phyloP scores from a whole-genome alignment of 2,329 filamentous ascomycete genomes.

The Alternaria sp. region DNA sequence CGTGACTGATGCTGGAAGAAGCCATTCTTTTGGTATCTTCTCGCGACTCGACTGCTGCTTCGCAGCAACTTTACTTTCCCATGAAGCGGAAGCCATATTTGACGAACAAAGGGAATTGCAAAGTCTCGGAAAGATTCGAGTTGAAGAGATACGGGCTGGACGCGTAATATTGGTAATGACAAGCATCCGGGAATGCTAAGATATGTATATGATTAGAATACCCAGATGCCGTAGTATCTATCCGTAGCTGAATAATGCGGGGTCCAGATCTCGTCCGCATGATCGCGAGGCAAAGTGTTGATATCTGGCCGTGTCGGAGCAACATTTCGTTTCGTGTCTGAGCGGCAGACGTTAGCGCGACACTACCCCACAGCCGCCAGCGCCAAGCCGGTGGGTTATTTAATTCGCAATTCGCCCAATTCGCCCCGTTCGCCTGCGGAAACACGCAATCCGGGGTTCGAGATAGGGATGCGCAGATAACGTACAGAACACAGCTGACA shows the following conservation, averaged over 20 bases:
- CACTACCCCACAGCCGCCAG: neutral
- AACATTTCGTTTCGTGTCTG: neutral
- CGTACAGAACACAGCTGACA: neutral
- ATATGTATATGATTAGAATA: neutral
- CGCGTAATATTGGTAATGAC: neutral
- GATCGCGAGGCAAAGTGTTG: neutral
- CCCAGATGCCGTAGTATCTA: neutral
- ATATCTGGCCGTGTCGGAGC: neutral
- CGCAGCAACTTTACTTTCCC: neutral
- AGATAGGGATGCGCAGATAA: neutral
- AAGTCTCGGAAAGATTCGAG: neutral
- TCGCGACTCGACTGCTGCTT: slow-evolving; percentile 2
- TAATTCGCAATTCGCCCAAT: neutral
- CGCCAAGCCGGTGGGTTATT: slow-evolving; percentile 8
- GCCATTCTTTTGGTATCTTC: slow-evolving; percentile 51
- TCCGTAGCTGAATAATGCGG: neutral
- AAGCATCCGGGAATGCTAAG: neutral
- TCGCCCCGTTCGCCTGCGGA: neutral
- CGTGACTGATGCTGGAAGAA: slow-evolving; percentile 27
- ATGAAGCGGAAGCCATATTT: neutral
- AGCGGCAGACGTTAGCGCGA: slow-evolving; percentile 1
- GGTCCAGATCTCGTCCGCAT: neutral
- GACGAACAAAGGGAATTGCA: neutral
- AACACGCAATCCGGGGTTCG: neutral
- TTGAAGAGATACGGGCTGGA: neutral